Conservation (phyloP, 2,329 filamentous ascomycete genomes). For the Domatiomyces catenatus region DNA sequence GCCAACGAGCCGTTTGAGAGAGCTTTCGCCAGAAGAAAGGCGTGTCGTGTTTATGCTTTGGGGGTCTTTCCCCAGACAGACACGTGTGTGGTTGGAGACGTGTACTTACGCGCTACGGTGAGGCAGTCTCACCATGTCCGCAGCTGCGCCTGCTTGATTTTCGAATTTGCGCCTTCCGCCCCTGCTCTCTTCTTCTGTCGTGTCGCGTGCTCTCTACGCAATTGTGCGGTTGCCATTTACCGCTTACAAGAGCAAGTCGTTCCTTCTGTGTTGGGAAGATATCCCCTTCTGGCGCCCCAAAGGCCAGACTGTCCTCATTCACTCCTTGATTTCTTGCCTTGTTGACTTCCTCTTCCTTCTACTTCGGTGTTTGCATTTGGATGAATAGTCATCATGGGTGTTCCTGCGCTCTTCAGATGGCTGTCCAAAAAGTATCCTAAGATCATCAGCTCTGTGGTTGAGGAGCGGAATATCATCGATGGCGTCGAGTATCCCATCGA, state of each 20-base stretch:
- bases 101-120: not conserved
- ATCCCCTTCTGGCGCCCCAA: not conserved
- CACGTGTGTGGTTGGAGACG: not conserved
- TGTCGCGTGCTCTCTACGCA: not conserved
- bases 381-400: conserved; percentile 51
- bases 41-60: not conserved
- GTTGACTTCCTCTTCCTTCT: not conserved
- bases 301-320: not conserved
- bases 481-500: conserved; percentile 75
- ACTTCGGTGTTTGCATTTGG: not conserved
- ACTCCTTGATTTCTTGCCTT: not conserved
- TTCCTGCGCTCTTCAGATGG: conserved; percentile 90
- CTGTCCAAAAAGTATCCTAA: conserved; percentile 94
- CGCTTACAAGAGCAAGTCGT: not conserved
- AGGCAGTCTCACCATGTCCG: not conserved
- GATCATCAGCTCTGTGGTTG: conserved; percentile 81
- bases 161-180: not conserved
- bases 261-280: not conserved
- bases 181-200: not conserved
- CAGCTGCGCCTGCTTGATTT: not conserved
- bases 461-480: conserved; percentile 74
- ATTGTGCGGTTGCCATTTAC: not conserved
- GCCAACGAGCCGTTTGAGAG: not conserved
- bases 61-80: too few species aligned
- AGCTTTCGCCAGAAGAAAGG: not conserved